Conservation (phyloP, 208 protist genomes). For the Trypanosoma theileri region DNA sequence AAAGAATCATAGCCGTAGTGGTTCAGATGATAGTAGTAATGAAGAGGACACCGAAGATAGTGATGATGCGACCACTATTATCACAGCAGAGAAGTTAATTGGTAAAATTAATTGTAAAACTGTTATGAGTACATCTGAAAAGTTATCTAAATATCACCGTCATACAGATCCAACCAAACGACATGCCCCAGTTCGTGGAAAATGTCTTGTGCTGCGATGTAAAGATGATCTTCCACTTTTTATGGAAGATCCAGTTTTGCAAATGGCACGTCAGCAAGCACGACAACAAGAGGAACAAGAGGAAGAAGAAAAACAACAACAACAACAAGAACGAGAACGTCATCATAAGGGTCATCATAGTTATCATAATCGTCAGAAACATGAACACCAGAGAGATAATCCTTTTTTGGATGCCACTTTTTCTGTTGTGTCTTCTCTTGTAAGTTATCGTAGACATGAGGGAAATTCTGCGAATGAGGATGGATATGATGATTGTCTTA, state of each 20-base stretch:
- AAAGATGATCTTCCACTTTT: slow-evolving; percentile 61
- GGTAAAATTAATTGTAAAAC: slow-evolving; percentile 68
- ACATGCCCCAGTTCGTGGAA: slow-evolving; percentile 65
- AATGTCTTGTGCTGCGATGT: slow-evolving; percentile 50
- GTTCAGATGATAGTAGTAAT: too few relatives aligned
- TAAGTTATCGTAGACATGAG: slow-evolving; percentile 27
- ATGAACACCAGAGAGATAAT: not conserved
- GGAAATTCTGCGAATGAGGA: not conserved
- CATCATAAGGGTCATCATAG: not conserved
- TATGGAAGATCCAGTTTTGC: slow-evolving; percentile 44
- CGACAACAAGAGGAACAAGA: slow-evolving; percentile 18
- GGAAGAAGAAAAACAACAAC: not conserved
- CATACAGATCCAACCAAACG: slow-evolving; percentile 57
- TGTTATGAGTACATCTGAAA: slow-evolving; percentile 37
- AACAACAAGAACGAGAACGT: not conserved
- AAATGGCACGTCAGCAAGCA: slow-evolving; percentile 28
- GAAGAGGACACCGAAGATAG: too few relatives aligned
- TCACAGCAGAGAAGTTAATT: slow-evolving; percentile 57
- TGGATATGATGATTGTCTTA: slow-evolving; percentile 2
- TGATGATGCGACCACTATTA: slow-evolving; percentile 8
- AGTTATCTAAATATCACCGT: slow-evolving; percentile 79
- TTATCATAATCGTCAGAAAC: not conserved
- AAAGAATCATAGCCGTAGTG: too few relatives aligned
- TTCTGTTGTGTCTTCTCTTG: too few relatives aligned
- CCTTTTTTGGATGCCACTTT: too few relatives aligned